phyloP scores from a whole-genome alignment of 306 rosid species.

The Cicer yamashitae region DNA sequence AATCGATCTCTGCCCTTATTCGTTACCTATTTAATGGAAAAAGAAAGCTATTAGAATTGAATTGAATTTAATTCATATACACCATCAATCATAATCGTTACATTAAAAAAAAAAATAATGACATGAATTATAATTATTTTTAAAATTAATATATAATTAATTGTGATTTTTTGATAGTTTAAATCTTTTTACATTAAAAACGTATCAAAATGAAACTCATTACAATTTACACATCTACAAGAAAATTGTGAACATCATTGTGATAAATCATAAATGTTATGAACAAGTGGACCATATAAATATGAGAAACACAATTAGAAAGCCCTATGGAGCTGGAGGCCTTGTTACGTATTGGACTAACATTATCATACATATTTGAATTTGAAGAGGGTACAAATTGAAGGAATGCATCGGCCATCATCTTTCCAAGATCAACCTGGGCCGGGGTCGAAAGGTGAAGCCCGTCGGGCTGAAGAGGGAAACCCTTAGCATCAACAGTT shows the following conservation, averaged over 20 bases:
- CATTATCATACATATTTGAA: not conserved
- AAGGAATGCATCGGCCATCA: slow-evolving; percentile 63
- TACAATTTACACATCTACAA: slow-evolving; percentile 15
- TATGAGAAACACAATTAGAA: not conserved
- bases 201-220: no score
- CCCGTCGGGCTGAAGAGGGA: slow-evolving; percentile 60
- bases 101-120: no score
- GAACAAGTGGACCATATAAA: slow-evolving; percentile 11
- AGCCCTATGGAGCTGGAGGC: slow-evolving; percentile 7
- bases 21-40: no score
- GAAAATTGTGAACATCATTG: not conserved
- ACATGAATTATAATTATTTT: no score
- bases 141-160: no score
- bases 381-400: slow-evolving; percentile 49
- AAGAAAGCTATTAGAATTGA: no score
- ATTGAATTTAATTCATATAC: no score
- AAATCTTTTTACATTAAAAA: no score
- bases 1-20: no score
- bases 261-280: slow-evolving; percentile 22
- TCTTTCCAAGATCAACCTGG: slow-evolving; percentile 63
- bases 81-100: no score
- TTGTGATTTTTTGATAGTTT: no score
- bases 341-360: slow-evolving; percentile 5
- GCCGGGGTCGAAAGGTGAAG: slow-evolving; percentile 65
- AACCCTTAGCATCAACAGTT: slow-evolving; percentile 67